phyloP scores from a whole-genome alignment of 306 rosid species.

The Arachis hypogaea region DNA sequence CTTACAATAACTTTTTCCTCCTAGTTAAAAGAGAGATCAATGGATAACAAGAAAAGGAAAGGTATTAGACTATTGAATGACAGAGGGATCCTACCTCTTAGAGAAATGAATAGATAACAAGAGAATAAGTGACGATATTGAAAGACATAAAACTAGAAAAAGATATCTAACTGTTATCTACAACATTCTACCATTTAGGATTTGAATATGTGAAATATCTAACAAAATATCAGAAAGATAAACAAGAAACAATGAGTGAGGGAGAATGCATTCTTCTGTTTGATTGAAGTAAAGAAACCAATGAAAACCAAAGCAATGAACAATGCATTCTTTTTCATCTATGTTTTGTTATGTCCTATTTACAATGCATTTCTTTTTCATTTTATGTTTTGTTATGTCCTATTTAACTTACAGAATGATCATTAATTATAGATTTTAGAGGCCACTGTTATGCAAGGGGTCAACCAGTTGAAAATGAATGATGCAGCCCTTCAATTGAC shows the following conservation, averaged over 20 bases:
- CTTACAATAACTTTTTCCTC: too few species aligned
- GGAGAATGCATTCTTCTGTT: neutral
- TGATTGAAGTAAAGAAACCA: neutral
- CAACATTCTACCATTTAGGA: too few species aligned
- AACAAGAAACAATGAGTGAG: neutral
- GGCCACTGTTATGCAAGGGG: conserved; percentile 80
- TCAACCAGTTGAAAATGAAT: conserved; percentile 72
- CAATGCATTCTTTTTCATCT: conserved; percentile 14
- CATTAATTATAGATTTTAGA: conserved; percentile 79
- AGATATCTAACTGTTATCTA: too few species aligned
- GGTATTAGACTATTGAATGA: too few species aligned
- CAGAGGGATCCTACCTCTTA: neutral
- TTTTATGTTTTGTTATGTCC: conserved; percentile 28
- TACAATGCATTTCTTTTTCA: conserved; percentile 36
- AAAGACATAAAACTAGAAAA: too few species aligned
- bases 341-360: conserved; percentile 39
- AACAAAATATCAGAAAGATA: too few species aligned
- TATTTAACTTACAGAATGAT: conserved; percentile 58
- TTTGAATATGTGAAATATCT: too few species aligned
- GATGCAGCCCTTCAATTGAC: conserved; percentile 69
- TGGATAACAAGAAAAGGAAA: neutral
- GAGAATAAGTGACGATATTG: too few species aligned
- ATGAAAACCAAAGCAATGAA: conserved; percentile 3
- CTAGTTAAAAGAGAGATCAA: neutral
- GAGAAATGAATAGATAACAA: neutral